Base-by-base conservation (phyloP, 176 grass and related monocot species). In the Cenchrus americanus region DNA sequence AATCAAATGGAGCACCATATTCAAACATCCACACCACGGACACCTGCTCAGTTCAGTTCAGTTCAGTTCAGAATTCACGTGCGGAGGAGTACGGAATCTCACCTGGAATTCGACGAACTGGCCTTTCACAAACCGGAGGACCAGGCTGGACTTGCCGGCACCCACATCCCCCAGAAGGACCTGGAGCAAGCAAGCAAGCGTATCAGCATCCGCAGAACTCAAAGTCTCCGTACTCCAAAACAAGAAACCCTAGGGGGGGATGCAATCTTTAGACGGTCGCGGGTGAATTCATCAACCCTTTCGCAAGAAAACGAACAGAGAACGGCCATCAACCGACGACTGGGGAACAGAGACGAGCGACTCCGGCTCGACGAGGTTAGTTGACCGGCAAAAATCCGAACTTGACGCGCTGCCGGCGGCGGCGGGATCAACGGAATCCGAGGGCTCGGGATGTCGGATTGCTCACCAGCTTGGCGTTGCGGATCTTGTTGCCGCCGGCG, bases 81-180 rank as follows among this genome's bases (percentile, higher is more conserved):
- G 17, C 18, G 4, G 22, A 15, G 17, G 34, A 64, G 26, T 55
- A 18, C 11, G 17, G 26, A 77, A 77, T 63, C 55, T 69, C 26
- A 99, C 96, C 88, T 99, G 96, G 84, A 99, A 99, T 74, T 99
- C 96, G 71, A 99, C 87, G 86, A 96, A 99, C 84, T 99, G 96
- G 61, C 96, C 96, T n/a, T 96, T 99, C 2, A 99, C 93, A 61
- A 99, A 99, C 59, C 96, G 91, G 27, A 99, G 87, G 18, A 99
- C 89, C 26, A 96, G 88, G 65, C 96, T 99, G 66, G 96, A 96
- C 80, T 99, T 99, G 72, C 96, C 96, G 1, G 96, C 87, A 63
- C 89, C 93, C 10, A 96, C 93, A 81, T 99, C 96, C 52, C 96
- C 93, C 18, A 99, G 91, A 89, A 99, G 96, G 74, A 99, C 96